Base-by-base conservation (phyloP, 2,329 filamentous ascomycete species). In the Cadophora gregata region DNA sequence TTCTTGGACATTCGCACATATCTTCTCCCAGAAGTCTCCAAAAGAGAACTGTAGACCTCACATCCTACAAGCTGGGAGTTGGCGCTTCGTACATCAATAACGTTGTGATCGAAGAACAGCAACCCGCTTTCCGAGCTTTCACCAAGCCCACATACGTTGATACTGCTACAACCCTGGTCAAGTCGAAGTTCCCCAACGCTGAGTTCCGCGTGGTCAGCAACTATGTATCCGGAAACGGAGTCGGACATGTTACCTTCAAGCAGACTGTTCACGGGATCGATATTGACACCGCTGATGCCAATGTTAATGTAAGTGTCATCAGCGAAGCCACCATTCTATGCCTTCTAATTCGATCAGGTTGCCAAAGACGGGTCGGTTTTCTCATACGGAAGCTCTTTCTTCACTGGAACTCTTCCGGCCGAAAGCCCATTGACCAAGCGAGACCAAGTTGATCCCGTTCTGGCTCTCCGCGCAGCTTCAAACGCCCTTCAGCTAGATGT, bases 201-300 rank as follows among this genome's bases (percentile, higher is more conserved):
- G 75, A 75, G 24, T 88, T 87, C 76, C 83, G 85, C 25, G 68
- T 85, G 8, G 81, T 83, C 0, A 74, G 80, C 0, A 84, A 86
- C 72, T 88, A 88, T 27, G 29, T 31, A 25, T 63, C 61, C 2
- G 36, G 48, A 45, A 63, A 63, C 21, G 61, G 61, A 42, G 25
- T 63, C 14, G 47, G 47, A 21, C 61, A 63, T 45, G 61, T 63
- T 12, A 29, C 48, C 1, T 55, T 63, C 61, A 63, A 63, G 47
- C 61, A 63, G 19, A 63, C 61, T 10, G 61, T 63, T 1, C 61
- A 63, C 29, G 61, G 61, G 5, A 55, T 63, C n/a, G 61, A 63
- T 24, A 45, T 63, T 51, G 61, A 63, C 24, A 63, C 61, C 27
- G 61, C 31, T 29, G 61, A 63, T 53, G 19, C 56, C 24, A 63